These are phyloP conservation scores for Rosa hybrid DNA, from an alignment of 331 rosid species.

Conservation along the genomic window DNA sequence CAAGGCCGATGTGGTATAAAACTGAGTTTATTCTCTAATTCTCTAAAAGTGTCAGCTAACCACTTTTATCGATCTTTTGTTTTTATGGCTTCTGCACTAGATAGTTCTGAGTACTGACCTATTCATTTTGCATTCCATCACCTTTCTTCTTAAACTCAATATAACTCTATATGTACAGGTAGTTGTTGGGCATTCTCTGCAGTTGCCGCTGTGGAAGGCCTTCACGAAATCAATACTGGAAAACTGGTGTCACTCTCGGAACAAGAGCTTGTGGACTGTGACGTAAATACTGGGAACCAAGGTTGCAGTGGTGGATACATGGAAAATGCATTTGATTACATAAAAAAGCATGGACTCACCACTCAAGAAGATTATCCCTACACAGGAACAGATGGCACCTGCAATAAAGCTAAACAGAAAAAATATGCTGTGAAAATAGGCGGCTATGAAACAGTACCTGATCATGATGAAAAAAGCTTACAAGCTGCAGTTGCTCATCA, in stretches of 20 bases:
- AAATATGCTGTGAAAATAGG: slow-evolving; percentile 35
- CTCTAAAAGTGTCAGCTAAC: not conserved
- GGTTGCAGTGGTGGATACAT: slow-evolving; percentile 75
- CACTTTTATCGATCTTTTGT: no score
- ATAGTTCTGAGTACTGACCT: not conserved
- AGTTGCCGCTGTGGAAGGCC: slow-evolving; percentile 80
- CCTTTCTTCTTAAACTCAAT: not conserved
- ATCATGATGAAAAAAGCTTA: slow-evolving; percentile 44
- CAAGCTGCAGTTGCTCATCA: slow-evolving; percentile 65
- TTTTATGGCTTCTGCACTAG: not conserved
- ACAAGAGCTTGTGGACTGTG: slow-evolving; percentile 70
- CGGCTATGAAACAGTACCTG: slow-evolving; percentile 54
- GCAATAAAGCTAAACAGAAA: slow-evolving; percentile 34
- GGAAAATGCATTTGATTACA: slow-evolving; percentile 60
- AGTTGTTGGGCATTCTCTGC: slow-evolving; percentile 90
- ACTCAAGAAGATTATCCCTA: slow-evolving; percentile 51
- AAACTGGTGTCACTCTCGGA: slow-evolving; percentile 59
- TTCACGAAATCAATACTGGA: slow-evolving; percentile 61
- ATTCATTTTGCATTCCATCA: not conserved
- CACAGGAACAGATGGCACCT: slow-evolving; percentile 38
- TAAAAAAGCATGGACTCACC: slow-evolving; percentile 44
- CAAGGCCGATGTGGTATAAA: slow-evolving; percentile 76
- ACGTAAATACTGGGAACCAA: slow-evolving; percentile 39
- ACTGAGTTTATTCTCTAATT: not conserved
- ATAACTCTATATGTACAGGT: slow-evolving; percentile 50